Base-by-base conservation (phyloP, 2,329 filamentous ascomycete genomes). In the Hymenoscyphus linearis region DNA sequence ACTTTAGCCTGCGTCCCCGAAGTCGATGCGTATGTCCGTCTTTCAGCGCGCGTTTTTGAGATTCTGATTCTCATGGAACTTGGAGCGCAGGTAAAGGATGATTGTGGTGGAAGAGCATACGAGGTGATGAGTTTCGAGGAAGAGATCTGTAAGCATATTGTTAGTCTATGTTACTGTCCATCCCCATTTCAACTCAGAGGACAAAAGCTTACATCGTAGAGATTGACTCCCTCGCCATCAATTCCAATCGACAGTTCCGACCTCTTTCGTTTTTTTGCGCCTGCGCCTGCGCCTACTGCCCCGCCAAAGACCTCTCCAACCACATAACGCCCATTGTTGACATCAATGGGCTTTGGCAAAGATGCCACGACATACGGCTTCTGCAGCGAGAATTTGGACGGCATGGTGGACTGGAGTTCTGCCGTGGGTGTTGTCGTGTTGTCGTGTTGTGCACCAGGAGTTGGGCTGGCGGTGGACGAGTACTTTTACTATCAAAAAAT, bases 61-160 rank as follows among this genome's bases (percentile, higher is more conserved):
- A 69, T 59, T 64, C 68, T 72, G 53, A 76, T 76, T 67, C 83
- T 79, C 50, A 86, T 72, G 16, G 85, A 88, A 71, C 79, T 81
- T 22, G 85, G 81, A 9, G 85, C 74, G 72, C 85, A 87, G 59
- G 84, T 84, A 71, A 88, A 86, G 57, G 78, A 79, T 58, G 85
- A 82, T 72, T 87, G 84, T 1, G 85, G 86, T 27, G 85, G 83
- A 63, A 88, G 81, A 25, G 85, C 85, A 71, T 88, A 88, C 1
- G 85, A 88, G 6, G 85, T 87, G 67, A 88, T 80, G 64, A 87
- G 76, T 63, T 82, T 79, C 5, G 85, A 82, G 3, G 83, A 81
- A 3, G 84, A 79, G 53, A 87, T 78, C 85, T 88, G 65, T 61
- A 34, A 31, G 35, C 12, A 26, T 14, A 52, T n/a, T n/a, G n/a